Conservation (phyloP, 495 filamentous ascomycete genomes). For the Hypoxylon lenormandii region DNA sequence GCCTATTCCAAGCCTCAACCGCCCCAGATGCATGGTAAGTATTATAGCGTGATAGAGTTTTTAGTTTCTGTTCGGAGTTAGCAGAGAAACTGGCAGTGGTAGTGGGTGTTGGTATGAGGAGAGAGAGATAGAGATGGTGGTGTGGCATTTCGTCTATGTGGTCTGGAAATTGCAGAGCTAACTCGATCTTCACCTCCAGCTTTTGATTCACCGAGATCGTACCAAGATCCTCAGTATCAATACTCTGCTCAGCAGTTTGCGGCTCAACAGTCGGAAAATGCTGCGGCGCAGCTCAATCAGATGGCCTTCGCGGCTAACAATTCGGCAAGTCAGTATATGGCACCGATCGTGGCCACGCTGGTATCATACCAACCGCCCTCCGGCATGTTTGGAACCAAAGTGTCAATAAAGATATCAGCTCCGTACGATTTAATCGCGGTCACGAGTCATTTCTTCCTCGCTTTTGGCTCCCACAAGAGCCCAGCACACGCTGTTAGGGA, state of each 20-base stretch:
- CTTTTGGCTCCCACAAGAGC: constrained; percentile 79
- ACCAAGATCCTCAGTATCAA: constrained; percentile 59
- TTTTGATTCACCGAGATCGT: constrained; percentile 61
- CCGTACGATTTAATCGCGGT: constrained; percentile 73
- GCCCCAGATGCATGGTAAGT: constrained; percentile 63
- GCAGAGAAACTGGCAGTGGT: neutral
- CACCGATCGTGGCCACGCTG: constrained; percentile 66
- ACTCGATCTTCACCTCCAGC: constrained; percentile 53
- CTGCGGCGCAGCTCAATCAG: constrained; percentile 62
- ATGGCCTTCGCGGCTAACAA: constrained; percentile 67
- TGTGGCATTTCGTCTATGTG: neutral
- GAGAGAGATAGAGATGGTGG: no score
- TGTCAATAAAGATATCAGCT: constrained; percentile 78
- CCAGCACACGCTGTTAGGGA: constrained; percentile 71
- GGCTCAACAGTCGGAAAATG: constrained; percentile 59
- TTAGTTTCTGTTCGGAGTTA: neutral
- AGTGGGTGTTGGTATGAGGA: neutral
- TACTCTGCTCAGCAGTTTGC: constrained; percentile 58
- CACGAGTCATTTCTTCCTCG: constrained; percentile 71
- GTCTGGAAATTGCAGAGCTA: constrained; percentile 49
- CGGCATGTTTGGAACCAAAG: constrained; percentile 74
- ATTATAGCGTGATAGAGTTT: neutral
- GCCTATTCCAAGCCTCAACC: constrained; percentile 59
- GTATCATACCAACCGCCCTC: constrained; percentile 73
- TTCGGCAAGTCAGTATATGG: constrained; percentile 64